Evolutionary conservation across 129 eudicot genomes (phyloP), one percentile per base, ranked within the genome.

Genomic region (Lactuca sativa): DNA sequence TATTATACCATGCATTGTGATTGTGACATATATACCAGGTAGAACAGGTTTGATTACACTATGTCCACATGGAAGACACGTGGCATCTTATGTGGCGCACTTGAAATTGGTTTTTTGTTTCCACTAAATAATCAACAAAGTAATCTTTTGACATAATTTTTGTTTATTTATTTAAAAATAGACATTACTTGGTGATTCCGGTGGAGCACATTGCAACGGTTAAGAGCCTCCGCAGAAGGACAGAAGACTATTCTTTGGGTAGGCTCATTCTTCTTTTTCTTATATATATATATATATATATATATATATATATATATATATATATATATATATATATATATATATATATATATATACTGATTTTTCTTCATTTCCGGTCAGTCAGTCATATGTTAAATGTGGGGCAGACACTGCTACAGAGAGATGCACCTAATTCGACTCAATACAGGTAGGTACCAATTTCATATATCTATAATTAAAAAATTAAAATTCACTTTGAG

Each of bases 101-200:
- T 36, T 36, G 6, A 44, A 44, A 9, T 25, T 25, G 2, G 30
- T 0, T 25, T 25, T 25, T 25, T 25, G 30, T 25, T 25, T 25
- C 30, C 30, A 18, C 0, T 18, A 18, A 18, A 18, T 18, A 18
- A 18, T 18, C 21, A 25, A 25, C 30, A 25, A 37, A 18, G 36
- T 40, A 43, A 25, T 41, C 55, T 64, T 33, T 25, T 31, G 64
- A 15, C 13, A 10, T 33, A n/a, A 36, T 36, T 64, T 52, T 72
- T 73, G 44, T 64, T 76, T 60, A 48, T 67, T 0, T 25, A 25
- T 25, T 25, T 30, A 9, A 63, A 62, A 48, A 71, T 73, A 91
- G 96, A 86, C 97, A 88, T 88, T 92, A 92, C 84, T 81, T 92
- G 85, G 97, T 92, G 34, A 88, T 92, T 72, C 95, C 97, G 25